Percentiles rank a stretch among this genome's conserved stretches.
Evolutionary conservation across 2,329 filamentous ascomycete genomes (phyloP).

Genomic region (Neoscytalidium dimidiatum): DNA sequence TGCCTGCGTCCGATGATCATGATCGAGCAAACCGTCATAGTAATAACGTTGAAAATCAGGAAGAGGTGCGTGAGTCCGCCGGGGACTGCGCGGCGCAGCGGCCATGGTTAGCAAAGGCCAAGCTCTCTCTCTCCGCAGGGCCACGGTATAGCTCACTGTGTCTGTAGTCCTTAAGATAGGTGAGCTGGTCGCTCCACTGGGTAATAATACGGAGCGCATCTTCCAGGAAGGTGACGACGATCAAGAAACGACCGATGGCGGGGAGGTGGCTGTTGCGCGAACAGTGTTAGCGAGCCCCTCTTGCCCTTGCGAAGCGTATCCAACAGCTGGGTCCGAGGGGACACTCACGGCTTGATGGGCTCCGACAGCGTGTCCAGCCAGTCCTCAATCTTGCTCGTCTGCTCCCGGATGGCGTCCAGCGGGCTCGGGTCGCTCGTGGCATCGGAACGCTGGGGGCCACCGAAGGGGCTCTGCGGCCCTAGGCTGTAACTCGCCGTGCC

Average conservation of each 20-base stretch:
- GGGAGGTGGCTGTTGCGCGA: constrained; percentile 75
- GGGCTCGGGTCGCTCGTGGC: constrained; percentile 70
- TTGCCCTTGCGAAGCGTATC: neutral
- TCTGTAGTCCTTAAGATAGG: constrained; percentile 90
- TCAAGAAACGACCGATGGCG: constrained; percentile 93
- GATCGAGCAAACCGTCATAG: constrained; percentile 79
- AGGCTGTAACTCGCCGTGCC: constrained; percentile 79
- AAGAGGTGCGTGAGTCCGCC: constrained; percentile 88
- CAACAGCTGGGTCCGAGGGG: neutral
- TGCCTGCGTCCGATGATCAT: constrained; percentile 91
- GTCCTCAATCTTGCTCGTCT: constrained; percentile 99
- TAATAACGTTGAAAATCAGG: constrained; percentile 84
- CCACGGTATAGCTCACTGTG: constrained; percentile 67
- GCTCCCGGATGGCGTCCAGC: constrained; percentile 85
- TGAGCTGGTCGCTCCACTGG: constrained; percentile 94
- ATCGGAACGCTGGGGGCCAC: constrained; percentile 59
- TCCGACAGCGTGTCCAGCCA: constrained; percentile 83
- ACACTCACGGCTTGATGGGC: constrained; percentile 87
- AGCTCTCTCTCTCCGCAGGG: neutral
- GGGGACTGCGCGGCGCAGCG: constrained; percentile 63
- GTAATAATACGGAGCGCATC: constrained; percentile 95
- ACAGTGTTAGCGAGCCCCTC: constrained; percentile 26
- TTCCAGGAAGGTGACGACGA: constrained; percentile 97
- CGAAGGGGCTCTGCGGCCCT: constrained; percentile 72
- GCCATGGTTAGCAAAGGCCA: constrained; percentile 17